These are phyloP conservation scores for Cyclotella sp. DNA, from an alignment of 108 stramenopile genomes.

Conservation along the genomic window DNA sequence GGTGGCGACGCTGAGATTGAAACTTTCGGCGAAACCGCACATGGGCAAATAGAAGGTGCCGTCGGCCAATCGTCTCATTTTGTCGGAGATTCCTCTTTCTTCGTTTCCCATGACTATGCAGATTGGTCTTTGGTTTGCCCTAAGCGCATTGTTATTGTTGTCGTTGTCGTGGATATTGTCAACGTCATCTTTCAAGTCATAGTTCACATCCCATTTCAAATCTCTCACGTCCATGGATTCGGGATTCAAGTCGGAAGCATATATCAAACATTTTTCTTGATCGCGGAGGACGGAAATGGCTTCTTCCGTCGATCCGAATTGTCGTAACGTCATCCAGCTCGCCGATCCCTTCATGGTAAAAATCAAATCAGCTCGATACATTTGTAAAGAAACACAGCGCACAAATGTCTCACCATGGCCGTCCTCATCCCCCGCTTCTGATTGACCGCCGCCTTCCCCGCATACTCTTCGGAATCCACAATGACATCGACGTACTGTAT, in stretches of 20 bases:
- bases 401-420: constrained; percentile 66
- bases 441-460: constrained; percentile 70
- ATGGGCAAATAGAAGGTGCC: constrained; percentile 86
- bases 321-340: constrained; percentile 46
- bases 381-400: constrained; percentile 9
- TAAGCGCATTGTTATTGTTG: constrained; percentile 1
- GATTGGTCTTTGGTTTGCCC: constrained; percentile 54
- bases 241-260: constrained; percentile 77
- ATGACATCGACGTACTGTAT: constrained; percentile 84
- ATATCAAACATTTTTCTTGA: constrained; percentile 68
- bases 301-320: constrained; percentile 46
- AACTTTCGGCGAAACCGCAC: constrained; percentile 91
- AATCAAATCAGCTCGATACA: no score
- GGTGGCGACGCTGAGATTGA: constrained; percentile 90
- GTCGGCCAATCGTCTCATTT: constrained; percentile 72
- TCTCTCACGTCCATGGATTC: constrained; percentile 71
- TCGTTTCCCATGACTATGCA: constrained; percentile 96
- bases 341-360: constrained; percentile 40
- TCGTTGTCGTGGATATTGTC: not conserved
- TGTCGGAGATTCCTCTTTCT: constrained; percentile 78
- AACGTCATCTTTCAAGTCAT: constrained; percentile 25
- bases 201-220: constrained; percentile 68
- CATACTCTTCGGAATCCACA: constrained; percentile 63
- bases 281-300: constrained; percentile 30
- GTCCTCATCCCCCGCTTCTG: constrained; percentile 83